Evolutionary conservation across 441 rosid species (phyloP), one percentile per base, ranked within the genome.

Genomic region (Adansonia grandidieri): DNA sequence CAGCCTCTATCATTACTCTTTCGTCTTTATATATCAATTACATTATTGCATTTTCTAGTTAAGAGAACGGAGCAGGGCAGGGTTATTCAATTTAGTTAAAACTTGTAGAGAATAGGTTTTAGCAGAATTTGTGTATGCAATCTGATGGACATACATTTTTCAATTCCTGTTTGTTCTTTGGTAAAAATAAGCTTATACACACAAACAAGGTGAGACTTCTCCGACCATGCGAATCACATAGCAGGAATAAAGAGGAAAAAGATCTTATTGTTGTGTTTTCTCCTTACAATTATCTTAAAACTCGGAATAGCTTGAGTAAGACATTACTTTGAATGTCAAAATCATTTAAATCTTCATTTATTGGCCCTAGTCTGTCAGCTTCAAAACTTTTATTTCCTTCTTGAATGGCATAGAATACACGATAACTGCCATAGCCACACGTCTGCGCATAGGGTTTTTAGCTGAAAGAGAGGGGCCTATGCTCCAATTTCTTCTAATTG

Each of bases 311-410:
- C 45, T 63, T 57, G 62, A 57, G 28, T 57, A 19, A 64, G 69
- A n/a, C 69, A 15, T 64, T 37, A 64, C 69, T 37, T 64, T 37
- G 48, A 64, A 64, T 14, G 48, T 37, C 47, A 64, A 63, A 32
- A 64, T 64, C 48, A 64, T 37, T 28, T 37, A 37, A 64, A 63
- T 32, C 44, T 37, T 63, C 44, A 32, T 37, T 37, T 37, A 37
- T 37, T 4, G 42, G 42, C 42, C 42, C 42, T 37, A 37, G 42
- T 37, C 42, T 37, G 42, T 37, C 42, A 37, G 42, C 48, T 24
- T 37, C 4, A 47, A 68, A 47, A 68, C 40, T 45, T 68, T 48
- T 50, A 53, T 51, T 53, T 8, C 62, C 24, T 71, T 71, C 56
- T 28, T 9, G 61, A 51, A 22, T 45, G 1, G 1, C 58, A 50